Evolutionary conservation across 2,329 filamentous ascomycete species (phyloP), one percentile per base, ranked within the genome.

Genomic region (Aspergillus ruber): DNA sequence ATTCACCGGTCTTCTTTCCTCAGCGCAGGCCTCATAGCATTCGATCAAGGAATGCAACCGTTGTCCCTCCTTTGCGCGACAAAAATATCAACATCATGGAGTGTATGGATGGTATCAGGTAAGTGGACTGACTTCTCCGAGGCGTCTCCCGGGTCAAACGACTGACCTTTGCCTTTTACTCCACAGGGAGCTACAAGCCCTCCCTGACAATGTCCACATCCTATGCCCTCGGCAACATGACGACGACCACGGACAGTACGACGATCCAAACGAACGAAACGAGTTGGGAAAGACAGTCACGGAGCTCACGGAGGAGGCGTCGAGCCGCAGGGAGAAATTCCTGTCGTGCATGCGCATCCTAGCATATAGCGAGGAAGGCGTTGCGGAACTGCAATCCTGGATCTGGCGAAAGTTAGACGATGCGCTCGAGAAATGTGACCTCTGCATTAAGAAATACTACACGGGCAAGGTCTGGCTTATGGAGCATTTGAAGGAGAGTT

Each of bases 381-480:
- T 80, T 3, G 78, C 79, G 23, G 73, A 76, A 50, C 78, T 84
- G 68, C 73, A 83, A 38, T 71, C 75, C 12, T 78, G 80, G 53
- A 85, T 88, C 58, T 76, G 73, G 45, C 59, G 67, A 4, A 75
- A 78, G 17, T 72, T 86, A 17, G 79, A 84, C 52, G 64, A 71
- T 9, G 77, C 78, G 35, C 73, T 90, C 20, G 79, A 74, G 48
- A 74, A 70, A 48, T 90, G 86, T 66, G 80, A 88, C 45, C 75
- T 79, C 44, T 90, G 86, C 62, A 83, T 87, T 44, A 76, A 82
- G 51, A 83, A 83, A 56, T 90, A 87, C 78, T 86, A 90, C 65
- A 82, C 81, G 61, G 78, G 77, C 25, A 83, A 86, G 52, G 79
- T 79, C 50, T 70, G 73, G 47, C 79, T 86, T 53, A 69, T 87